These are phyloP conservation scores for Paecilomyces fulvus DNA, from an alignment of 2,329 filamentous ascomycete species.

Conservation along the genomic window DNA sequence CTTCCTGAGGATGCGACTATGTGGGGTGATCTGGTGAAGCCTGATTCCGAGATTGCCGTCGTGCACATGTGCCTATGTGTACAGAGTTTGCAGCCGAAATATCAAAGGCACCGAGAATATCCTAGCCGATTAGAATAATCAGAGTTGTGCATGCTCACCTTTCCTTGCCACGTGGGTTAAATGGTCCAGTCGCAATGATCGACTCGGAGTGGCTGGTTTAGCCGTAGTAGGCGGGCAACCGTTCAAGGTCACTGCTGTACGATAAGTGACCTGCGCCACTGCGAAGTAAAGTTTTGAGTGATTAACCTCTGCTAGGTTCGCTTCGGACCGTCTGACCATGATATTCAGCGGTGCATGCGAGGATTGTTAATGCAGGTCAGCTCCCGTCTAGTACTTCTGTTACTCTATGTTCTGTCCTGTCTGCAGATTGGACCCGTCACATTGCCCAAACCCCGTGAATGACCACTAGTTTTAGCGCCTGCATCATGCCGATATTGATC, in stretches of 20 bases:
- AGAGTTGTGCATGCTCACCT: no score
- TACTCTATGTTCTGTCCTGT: background rate
- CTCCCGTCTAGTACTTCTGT: background rate
- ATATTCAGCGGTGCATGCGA: background rate
- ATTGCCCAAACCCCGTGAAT: background rate
- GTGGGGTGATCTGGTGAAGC: background rate
- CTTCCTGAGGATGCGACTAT: background rate
- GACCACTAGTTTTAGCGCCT: background rate
- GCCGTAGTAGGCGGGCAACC: background rate
- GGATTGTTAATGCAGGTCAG: background rate
- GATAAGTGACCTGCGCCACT: background rate
- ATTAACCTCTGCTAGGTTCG: background rate
- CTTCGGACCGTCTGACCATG: background rate
- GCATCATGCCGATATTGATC: background rate
- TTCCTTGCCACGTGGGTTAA: background rate
- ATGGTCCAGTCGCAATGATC: background rate
- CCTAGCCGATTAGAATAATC: background rate
- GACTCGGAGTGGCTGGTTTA: background rate
- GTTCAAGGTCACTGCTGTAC: background rate
- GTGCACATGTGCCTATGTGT: background rate
- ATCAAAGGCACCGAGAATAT: background rate
- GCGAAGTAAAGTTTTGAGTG: background rate
- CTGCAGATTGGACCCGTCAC: background rate
- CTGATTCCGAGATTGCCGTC: background rate
- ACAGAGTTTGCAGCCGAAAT: background rate